Conservation (phyloP, 495 filamentous ascomycete genomes). For the Penicillium paradoxum region DNA sequence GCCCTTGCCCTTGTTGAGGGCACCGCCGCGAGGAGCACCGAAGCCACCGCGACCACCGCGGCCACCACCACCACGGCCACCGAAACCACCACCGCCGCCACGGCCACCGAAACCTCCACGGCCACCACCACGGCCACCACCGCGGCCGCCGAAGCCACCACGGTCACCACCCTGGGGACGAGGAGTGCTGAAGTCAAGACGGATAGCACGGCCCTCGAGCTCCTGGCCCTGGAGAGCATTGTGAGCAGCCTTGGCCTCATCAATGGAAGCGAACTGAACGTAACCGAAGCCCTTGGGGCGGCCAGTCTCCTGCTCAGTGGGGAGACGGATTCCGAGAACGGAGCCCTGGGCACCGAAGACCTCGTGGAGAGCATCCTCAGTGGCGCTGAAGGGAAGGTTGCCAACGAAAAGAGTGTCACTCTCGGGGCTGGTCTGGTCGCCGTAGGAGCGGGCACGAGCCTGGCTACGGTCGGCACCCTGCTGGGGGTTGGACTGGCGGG, state of each 20-base stretch:
- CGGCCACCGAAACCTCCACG: conserved; percentile 50
- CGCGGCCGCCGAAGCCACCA: conserved; percentile 46
- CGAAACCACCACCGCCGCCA: conserved; percentile 42
- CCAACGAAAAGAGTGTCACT: conserved; percentile 90
- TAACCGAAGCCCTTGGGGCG: conserved; percentile 94
- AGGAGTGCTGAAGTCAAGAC: conserved; percentile 85
- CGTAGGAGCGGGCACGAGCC: conserved; percentile 68
- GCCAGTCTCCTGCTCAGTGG: conserved; percentile 83
- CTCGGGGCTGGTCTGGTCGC: conserved; percentile 71
- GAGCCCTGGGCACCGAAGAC: conserved; percentile 67
- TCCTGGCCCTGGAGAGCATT: conserved; percentile 69
- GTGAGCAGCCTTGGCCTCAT: conserved; percentile 77
- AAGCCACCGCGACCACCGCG: conserved; percentile 51
- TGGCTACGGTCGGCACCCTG: conserved; percentile 53
- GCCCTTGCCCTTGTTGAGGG: conserved; percentile 59
- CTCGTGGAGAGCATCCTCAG: conserved; percentile 67
- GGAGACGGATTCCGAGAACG: conserved; percentile 77
- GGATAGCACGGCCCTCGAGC: conserved; percentile 72
- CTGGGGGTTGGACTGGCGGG: conserved; percentile 51
- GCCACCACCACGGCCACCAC: conserved; percentile 51
- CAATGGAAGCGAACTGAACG: conserved; percentile 75
- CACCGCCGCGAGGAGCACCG: conserved; percentile 40
- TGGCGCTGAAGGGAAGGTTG: conserved; percentile 82
- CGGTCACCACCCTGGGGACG: conserved; percentile 53
- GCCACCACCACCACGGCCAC: conserved; percentile 50